Conservation (phyloP, 352 stramenopile species). For the Phytophthora constricta region DNA sequence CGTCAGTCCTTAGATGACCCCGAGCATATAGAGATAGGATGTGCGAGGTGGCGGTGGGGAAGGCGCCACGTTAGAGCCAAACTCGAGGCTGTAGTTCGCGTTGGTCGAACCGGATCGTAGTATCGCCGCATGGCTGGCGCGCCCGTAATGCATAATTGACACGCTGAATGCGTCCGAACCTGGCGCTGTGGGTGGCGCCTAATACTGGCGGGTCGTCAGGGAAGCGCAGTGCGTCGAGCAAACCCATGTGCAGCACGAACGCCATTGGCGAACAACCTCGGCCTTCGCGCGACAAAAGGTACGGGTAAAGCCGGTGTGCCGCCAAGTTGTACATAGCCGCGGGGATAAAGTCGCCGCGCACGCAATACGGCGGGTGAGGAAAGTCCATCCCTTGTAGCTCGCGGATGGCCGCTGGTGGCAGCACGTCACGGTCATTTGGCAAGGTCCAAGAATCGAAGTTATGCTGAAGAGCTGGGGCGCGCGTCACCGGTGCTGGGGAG, state of each 20-base stretch:
- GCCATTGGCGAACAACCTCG: not conserved
- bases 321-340: not conserved
- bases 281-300: not conserved
- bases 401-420: not conserved
- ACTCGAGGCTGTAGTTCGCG: not conserved
- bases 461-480: not conserved
- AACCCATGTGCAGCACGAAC: not conserved
- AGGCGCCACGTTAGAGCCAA: not conserved
- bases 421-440: not conserved
- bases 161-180: not conserved
- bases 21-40: not conserved
- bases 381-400: not conserved
- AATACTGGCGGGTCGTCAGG: not conserved
- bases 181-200: not conserved
- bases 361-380: not conserved
- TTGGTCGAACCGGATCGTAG: not conserved
- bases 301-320: not conserved
- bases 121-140: not conserved
- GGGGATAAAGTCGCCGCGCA: not conserved
- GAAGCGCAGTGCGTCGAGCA: not conserved
- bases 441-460: not conserved
- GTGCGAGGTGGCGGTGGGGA: not conserved
- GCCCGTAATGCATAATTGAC: conserved; percentile 6
- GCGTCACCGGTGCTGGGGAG: no score
- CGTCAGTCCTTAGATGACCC: not conserved